Evolutionary conservation across 345 rosid species (phyloP).

Genomic region (Camelina sativa): DNA sequence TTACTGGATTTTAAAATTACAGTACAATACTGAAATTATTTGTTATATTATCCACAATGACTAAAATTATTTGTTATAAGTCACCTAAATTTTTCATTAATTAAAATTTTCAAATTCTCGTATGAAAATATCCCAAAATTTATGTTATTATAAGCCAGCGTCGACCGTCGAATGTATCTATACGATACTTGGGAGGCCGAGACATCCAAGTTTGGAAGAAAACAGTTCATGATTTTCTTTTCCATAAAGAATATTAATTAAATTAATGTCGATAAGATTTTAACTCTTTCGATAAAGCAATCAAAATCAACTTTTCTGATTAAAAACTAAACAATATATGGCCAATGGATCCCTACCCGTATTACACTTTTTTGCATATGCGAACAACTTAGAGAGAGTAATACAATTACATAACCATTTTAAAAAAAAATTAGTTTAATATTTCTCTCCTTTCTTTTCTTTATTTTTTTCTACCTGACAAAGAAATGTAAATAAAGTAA

Average conservation of each 20-base stretch:
- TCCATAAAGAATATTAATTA: constrained; percentile 16
- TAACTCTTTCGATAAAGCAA: constrained; percentile 43
- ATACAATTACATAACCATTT: constrained; percentile 22
- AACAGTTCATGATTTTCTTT: constrained; percentile 34
- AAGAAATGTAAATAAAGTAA: constrained; percentile 30
- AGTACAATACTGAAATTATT: background rate
- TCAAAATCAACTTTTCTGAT: constrained; percentile 39
- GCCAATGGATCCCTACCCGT: constrained; percentile 41
- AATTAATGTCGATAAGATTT: constrained; percentile 35
- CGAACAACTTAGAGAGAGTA: constrained; percentile 39
- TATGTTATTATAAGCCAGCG: constrained; percentile 14
- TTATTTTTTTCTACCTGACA: constrained; percentile 33
- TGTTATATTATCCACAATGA: no score
- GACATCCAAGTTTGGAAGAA: constrained; percentile 38
- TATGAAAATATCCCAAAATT: constrained; percentile 9
- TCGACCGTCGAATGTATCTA: constrained; percentile 38
- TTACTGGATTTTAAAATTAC: background rate
- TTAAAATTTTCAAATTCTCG: background rate
- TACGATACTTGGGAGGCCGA: constrained; percentile 39
- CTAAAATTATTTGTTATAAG: no score
- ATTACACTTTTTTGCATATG: constrained; percentile 48
- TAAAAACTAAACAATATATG: background rate
- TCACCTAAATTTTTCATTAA: no score
- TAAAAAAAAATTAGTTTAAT: constrained; percentile 15
- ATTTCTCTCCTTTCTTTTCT: constrained; percentile 31